Percentiles rank a stretch among this genome's conserved stretches.
Conservation (phyloP, 23 red algal genomes). For the Chondrus crispus region DNA sequence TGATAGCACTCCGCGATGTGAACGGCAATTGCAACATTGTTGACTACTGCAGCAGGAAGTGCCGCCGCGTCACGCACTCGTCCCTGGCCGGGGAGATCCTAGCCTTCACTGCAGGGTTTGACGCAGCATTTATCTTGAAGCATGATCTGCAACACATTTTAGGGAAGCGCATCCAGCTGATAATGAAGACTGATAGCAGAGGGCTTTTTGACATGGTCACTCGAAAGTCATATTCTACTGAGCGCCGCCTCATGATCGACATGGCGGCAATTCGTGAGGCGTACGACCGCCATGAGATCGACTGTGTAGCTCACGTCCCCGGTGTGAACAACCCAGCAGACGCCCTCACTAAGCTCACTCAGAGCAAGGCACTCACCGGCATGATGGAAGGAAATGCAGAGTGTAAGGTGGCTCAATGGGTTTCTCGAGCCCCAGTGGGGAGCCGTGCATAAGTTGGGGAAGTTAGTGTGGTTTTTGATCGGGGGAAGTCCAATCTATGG, state of each 20-base stretch:
- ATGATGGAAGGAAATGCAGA: too few species aligned
- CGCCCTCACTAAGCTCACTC: slow-evolving; percentile 1
- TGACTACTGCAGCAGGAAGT: not conserved
- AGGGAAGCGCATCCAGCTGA: not conserved
- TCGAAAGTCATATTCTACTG: not conserved
- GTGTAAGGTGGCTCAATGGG: too few species aligned
- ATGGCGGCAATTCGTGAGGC: not conserved
- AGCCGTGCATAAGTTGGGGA: too few species aligned
- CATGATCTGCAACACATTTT: not conserved
- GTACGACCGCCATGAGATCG: not conserved
- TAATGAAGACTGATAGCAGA: not conserved
- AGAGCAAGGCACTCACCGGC: not conserved
- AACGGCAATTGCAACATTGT: not conserved
- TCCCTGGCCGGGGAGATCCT: not conserved
- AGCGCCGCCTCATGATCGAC: slow-evolving; percentile 12
- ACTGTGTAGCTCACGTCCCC: not conserved
- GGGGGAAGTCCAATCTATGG: too few species aligned
- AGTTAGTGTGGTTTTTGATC: too few species aligned
- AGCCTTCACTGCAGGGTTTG: not conserved
- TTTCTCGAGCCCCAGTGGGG: too few species aligned
- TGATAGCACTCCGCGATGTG: not conserved
- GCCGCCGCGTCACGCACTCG: not conserved
- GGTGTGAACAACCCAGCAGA: not conserved
- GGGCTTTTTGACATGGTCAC: not conserved
- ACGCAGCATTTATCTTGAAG: not conserved